Base-by-base conservation (phyloP, 805 yeast species). In the Clavispora carvajalis region DNA sequence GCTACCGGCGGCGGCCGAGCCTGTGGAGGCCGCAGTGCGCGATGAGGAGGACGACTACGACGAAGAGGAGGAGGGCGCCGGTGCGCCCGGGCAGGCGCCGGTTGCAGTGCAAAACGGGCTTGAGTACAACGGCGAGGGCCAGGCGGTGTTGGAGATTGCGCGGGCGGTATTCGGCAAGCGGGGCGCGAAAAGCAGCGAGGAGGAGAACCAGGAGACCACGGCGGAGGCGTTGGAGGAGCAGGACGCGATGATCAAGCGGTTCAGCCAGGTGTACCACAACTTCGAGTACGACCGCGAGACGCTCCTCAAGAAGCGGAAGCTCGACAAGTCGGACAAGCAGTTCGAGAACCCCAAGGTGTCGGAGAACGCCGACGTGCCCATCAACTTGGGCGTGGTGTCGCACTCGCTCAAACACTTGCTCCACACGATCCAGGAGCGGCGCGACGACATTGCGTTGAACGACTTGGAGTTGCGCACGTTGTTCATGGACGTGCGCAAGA, bases 401-500 rank as follows among this genome's bases (percentile, higher is more conserved):
- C 63, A 63, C 7, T 63, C 72, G 8, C 67, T 93, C 38, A 87
- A 89, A 55, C 90, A 95, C 59, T 71, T 93, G 36, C 67, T 93
- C 22, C 76, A 79, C 7, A 76, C 83, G 2, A 88, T 93, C 40
- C 96, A 88, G 48, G 78, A 76, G 19, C 79, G 84, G 44, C 77
- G 96, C 52, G 86, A 87, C n/a, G 76, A 78, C 44, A 67, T 91
- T 41, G 70, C 73, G 15, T 68, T 93, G 23, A 80, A 87, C 9
- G 98, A 91, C 54, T 69, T 77, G 41, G 98, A 93, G 58, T 74
- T 93, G 41, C 78, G 91, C 44, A 84, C 84, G 45, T 69, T 93
- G 47, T 82, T 93, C 39, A 77, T 86, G 74, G 99, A 93, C 57
- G 98, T 93, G 8, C 74, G 97, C 37, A 93, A 90, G 53, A 91